These are phyloP conservation scores for Blakeslea trispora DNA, from an alignment of 371 early-diverging fungal species.

Conservation along the genomic window DNA sequence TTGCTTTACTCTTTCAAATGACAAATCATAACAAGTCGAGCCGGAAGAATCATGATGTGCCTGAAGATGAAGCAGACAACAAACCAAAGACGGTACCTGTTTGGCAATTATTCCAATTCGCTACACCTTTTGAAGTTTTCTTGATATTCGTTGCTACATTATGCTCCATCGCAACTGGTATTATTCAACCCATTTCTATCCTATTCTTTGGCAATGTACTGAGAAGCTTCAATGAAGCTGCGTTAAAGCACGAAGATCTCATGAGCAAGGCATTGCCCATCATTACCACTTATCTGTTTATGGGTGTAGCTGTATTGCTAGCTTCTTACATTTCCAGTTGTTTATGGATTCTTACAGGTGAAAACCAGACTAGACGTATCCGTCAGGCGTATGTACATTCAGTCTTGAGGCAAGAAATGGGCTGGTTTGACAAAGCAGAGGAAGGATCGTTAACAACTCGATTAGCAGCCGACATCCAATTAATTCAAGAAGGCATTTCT, in stretches of 20 bases:
- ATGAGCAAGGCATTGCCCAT: conserved; percentile 18
- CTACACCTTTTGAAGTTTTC: conserved; percentile 21
- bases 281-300: conserved; percentile 35
- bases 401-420: conserved; percentile 81
- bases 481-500: conserved; percentile 82
- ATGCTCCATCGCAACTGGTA: conserved; percentile 34
- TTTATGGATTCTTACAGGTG: conserved; percentile 41
- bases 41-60: conserved; percentile 5
- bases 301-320: conserved; percentile 34
- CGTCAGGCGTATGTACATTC: conserved; percentile 60
- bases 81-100: conserved; percentile 34
- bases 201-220: conserved; percentile 32
- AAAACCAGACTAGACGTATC: conserved; percentile 40
- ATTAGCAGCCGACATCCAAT: conserved; percentile 70
- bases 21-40: not conserved
- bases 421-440: conserved; percentile 79
- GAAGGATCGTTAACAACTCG: conserved; percentile 70
- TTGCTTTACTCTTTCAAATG: not conserved
- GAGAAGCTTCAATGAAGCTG: not conserved
- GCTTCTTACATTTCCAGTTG: conserved; percentile 36
- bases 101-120: conserved; percentile 40
- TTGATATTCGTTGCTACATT: conserved; percentile 28
- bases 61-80: not conserved
- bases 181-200: conserved; percentile 39
- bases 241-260: conserved; percentile 2